These are phyloP conservation scores for Mucor ambiguus DNA, from an alignment of 371 early-diverging fungal species.

Conservation along the genomic window DNA sequence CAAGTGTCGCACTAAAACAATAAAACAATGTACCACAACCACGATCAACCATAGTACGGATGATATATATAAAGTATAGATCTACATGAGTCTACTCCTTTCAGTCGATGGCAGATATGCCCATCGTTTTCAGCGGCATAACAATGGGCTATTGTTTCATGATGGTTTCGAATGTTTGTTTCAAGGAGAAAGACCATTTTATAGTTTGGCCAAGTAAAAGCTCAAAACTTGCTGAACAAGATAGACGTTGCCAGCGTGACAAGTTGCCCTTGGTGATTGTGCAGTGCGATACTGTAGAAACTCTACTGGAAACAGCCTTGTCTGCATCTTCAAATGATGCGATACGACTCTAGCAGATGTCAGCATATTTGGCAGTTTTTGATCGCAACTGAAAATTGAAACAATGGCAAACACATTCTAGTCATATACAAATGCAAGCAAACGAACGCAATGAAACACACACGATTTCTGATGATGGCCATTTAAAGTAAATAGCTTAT, in stretches of 20 bases:
- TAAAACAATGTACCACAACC: slow-evolving; percentile 6
- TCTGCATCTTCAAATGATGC: background rate
- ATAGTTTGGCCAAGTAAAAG: background rate
- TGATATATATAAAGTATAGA: background rate
- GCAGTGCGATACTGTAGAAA: too few species aligned
- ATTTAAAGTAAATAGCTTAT: background rate
- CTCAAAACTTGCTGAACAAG: too few species aligned
- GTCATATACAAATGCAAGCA: background rate
- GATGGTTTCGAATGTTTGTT: background rate
- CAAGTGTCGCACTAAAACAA: slow-evolving; percentile 1
- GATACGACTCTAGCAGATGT: background rate
- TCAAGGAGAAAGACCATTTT: background rate
- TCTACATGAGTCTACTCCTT: background rate
- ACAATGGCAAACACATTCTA: background rate
- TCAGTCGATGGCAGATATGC: background rate
- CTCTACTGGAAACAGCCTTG: background rate
- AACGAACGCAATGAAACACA: background rate
- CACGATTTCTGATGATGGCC: background rate
- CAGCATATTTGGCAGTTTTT: background rate
- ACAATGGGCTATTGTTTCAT: slow-evolving; percentile 1
- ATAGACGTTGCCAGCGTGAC: background rate
- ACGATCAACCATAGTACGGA: background rate
- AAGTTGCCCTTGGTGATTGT: background rate
- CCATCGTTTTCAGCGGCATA: background rate
- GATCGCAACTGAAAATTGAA: background rate